Conservation (phyloP, 495 filamentous ascomycete species). For the Talaromyces liani region DNA sequence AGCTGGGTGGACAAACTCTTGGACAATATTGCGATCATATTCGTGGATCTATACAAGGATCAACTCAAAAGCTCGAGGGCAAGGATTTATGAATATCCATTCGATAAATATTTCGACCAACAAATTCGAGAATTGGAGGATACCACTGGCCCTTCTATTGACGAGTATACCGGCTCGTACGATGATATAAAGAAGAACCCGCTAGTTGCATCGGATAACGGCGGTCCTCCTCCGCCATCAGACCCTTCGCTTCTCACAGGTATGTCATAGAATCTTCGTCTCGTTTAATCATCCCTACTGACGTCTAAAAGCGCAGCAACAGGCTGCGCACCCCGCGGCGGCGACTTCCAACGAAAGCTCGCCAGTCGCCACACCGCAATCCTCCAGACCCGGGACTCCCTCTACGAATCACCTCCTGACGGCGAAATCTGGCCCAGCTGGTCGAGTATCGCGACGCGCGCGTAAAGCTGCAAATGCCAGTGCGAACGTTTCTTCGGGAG, state of each 20-base stretch:
- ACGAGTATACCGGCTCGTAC: conserved; percentile 23
- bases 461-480: conserved; percentile 64
- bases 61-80: conserved; percentile 76
- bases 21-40: conserved; percentile 86
- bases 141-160: conserved; percentile 29
- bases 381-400: conserved; percentile 74
- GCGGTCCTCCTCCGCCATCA: conserved; percentile 46
- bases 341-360: conserved; percentile 47
- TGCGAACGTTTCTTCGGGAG: conserved; percentile 72
- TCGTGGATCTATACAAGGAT: conserved; percentile 78
- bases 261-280: conserved; percentile 10
- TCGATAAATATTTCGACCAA: conserved; percentile 91
- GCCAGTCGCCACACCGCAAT: conserved; percentile 63
- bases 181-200: conserved; percentile 34
- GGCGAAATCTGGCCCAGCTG: conserved; percentile 61
- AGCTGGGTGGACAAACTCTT: conserved; percentile 96
- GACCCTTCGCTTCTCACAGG: conserved; percentile 49
- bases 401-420: conserved; percentile 57
- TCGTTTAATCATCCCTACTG: conserved; percentile 12
- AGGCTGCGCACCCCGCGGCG: conserved; percentile 36
- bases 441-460: conserved; percentile 71
- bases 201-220: conserved; percentile 40
- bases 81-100: conserved; percentile 65
- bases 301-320: conserved; percentile 33
- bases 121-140: conserved; percentile 80